These are phyloP conservation scores for Tylopilus orsonianus DNA, from an alignment of 1,284 basidiomycete genomes.

Conservation along the genomic window DNA sequence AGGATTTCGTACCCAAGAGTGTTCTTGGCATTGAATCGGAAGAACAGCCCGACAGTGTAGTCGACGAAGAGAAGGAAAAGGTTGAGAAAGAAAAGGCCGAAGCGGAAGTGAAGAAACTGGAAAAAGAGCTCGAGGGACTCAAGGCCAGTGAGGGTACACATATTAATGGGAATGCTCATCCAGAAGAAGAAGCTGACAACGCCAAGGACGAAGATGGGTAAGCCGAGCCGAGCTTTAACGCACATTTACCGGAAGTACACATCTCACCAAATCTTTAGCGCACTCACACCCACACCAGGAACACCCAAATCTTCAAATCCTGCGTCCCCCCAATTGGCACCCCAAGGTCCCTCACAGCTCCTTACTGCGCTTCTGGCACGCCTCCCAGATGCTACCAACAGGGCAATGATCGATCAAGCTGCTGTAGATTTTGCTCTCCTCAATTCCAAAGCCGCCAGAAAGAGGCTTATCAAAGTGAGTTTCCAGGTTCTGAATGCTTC, in stretches of 20 bases:
- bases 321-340: slow-evolving; percentile 67
- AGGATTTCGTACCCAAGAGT: slow-evolving; percentile 86
- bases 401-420: slow-evolving; percentile 89
- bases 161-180: slow-evolving; percentile 20
- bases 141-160: slow-evolving; percentile 39
- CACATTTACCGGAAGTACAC: not conserved
- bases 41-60: slow-evolving; percentile 40
- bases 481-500: not conserved
- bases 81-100: slow-evolving; percentile 50
- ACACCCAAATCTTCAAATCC: slow-evolving; percentile 65
- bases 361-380: slow-evolving; percentile 91
- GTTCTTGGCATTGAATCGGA: slow-evolving; percentile 81
- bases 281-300: slow-evolving; percentile 60
- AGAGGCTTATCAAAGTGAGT: slow-evolving; percentile 80
- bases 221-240: slow-evolving; percentile 21
- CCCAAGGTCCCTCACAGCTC: slow-evolving; percentile 90
- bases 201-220: slow-evolving; percentile 52
- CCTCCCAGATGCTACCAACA: slow-evolving; percentile 90
- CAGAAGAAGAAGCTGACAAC: slow-evolving; percentile 18
- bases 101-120: slow-evolving; percentile 65
- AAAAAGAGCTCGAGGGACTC: slow-evolving; percentile 62
- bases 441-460: slow-evolving; percentile 94
- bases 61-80: slow-evolving; percentile 46
- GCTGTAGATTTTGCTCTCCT: slow-evolving; percentile 96
- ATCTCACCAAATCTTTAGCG: slow-evolving; percentile 13